A percentile compares a stretch with the other conserved stretches of the same genome.
phyloP scores from a whole-genome alignment of 192 early-diverging fungal genomes.

The Coemansia sp. region DNA sequence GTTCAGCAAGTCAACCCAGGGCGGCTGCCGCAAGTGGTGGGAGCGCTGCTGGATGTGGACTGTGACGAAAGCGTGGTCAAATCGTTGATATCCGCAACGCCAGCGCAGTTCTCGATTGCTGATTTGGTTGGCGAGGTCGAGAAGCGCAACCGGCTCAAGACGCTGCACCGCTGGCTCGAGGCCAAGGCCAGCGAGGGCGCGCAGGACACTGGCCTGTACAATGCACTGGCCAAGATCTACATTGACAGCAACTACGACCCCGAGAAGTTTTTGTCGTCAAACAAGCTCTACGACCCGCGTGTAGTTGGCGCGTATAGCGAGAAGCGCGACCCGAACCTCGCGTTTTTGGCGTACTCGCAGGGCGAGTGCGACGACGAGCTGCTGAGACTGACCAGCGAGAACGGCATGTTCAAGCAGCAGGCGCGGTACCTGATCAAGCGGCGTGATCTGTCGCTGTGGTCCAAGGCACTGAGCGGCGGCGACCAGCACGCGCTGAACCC shows the following conservation, averaged over 20 bases:
- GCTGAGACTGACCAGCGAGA: slow-evolving; percentile 94
- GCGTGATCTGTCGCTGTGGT: slow-evolving; percentile 83
- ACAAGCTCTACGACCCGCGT: slow-evolving; percentile 80
- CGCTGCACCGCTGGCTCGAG: slow-evolving; percentile 94
- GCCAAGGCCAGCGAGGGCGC: slow-evolving; percentile 82
- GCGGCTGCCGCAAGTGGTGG: slow-evolving; percentile 92
- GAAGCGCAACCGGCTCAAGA: slow-evolving; percentile 95
- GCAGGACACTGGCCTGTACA: slow-evolving; percentile 89
- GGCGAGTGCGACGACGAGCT: slow-evolving; percentile 95
- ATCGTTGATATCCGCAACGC: slow-evolving; percentile 82
- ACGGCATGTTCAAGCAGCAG: slow-evolving; percentile 99
- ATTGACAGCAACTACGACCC: slow-evolving; percentile 99
- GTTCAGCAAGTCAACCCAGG: slow-evolving; percentile 98
- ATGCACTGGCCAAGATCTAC: slow-evolving; percentile 98
- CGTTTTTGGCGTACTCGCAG: slow-evolving; percentile 90
- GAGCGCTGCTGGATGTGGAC: slow-evolving; percentile 96
- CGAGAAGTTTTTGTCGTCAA: slow-evolving; percentile 82
- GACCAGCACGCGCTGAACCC: slow-evolving; percentile 67
- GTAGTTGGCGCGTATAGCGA: slow-evolving; percentile 99
- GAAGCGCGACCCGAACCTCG: slow-evolving; percentile 95
- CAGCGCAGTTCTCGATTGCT: slow-evolving; percentile 79
- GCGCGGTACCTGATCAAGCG: slow-evolving; percentile 92
- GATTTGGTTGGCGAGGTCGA: slow-evolving; percentile 88
- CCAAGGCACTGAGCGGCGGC: slow-evolving; percentile 66
- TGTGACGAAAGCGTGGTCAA: slow-evolving; percentile 94